Base-by-base conservation (phyloP, 2,329 filamentous ascomycete genomes). In the Metarhizium robertsii region DNA sequence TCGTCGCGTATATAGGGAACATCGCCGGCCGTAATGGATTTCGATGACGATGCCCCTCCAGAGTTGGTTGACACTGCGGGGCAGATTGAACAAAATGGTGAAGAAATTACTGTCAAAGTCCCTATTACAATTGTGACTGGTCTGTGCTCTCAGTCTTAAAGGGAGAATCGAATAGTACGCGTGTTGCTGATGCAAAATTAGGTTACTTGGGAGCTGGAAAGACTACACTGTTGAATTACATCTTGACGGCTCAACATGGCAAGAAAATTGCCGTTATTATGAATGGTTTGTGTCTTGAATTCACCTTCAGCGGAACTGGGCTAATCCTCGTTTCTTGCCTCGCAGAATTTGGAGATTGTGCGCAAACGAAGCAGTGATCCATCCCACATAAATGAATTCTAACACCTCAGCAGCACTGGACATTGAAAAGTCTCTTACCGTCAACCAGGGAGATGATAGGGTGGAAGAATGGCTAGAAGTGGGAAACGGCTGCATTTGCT, bases 221-320 rank as follows among this genome's bases (percentile, higher is more conserved):
- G 72, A 97, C 92, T 0, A 97, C 92, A 0, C 73, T 97, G 34
- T 77, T 99, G 57, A 97, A 99, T 70, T 96, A 97, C 69, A 97
- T 99, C 59, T 77, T 99, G 53, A 95, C 88, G 32, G 91, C 92
- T 56, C 86, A 92, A 58, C 94, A 99, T 78, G 92, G 92, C 69
- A 97, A 97, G 78, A 96, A 91, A 66, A 94, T 99, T 69, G 94
- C 94, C 11, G 94, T 99, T 14, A 97, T 99, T 56, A 83, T 99
- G 75, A 99, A 99, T 71, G 91, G 90, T 67, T 58, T 56, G 62
- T 55, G 45, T 34, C 7, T 29, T 4, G 36, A 32, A 14, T n/a
- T 13, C 42, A 29, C n/a, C 4, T 25, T 20, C 3, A 11, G 13
- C 32, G 7, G 20, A 4, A 51, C 16, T 6, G 36, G 46, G 32